These are phyloP conservation scores for Phialophora chinensis DNA, from an alignment of 2,329 filamentous ascomycete species.

Conservation along the genomic window DNA sequence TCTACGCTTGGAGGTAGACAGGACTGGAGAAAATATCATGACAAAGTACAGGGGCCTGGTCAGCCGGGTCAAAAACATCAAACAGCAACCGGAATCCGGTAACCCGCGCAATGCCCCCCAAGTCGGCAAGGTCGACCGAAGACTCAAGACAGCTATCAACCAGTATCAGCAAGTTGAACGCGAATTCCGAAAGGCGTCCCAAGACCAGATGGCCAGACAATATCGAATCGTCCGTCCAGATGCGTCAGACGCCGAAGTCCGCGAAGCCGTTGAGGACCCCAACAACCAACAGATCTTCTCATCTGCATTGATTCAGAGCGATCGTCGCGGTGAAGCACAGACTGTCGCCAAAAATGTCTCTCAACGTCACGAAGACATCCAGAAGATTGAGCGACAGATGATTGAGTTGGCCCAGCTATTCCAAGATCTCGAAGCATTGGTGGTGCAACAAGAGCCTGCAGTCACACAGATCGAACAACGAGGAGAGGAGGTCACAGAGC, in stretches of 20 bases:
- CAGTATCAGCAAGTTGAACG: slow-evolving; percentile 81
- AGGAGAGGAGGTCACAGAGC: slow-evolving; percentile 81
- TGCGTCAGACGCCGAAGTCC: slow-evolving; percentile 77
- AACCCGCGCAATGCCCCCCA: slow-evolving; percentile 77
- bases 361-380: slow-evolving; percentile 82
- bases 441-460: slow-evolving; percentile 83
- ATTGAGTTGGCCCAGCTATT: slow-evolving; percentile 85
- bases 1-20: slow-evolving; percentile 72
- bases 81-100: slow-evolving; percentile 77
- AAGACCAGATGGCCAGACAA: slow-evolving; percentile 85
- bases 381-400: slow-evolving; percentile 92
- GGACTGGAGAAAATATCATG: slow-evolving; percentile 79
- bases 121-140: slow-evolving; percentile 78
- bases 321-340: slow-evolving; percentile 79
- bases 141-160: slow-evolving; percentile 80
- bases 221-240: slow-evolving; percentile 88
- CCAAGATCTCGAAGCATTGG: slow-evolving; percentile 83
- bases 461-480: slow-evolving; percentile 84
- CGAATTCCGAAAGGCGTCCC: slow-evolving; percentile 77
- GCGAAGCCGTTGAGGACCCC: slow-evolving; percentile 74
- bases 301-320: slow-evolving; percentile 66
- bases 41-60: slow-evolving; percentile 78
- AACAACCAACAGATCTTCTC: slow-evolving; percentile 78
- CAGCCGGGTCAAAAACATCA: slow-evolving; percentile 79
- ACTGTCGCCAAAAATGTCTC: slow-evolving; percentile 79